Percentiles rank a stretch among this genome's conserved stretches.
phyloP scores from a whole-genome alignment of 306 rosid genomes.

The Quercus berberidifolia region DNA sequence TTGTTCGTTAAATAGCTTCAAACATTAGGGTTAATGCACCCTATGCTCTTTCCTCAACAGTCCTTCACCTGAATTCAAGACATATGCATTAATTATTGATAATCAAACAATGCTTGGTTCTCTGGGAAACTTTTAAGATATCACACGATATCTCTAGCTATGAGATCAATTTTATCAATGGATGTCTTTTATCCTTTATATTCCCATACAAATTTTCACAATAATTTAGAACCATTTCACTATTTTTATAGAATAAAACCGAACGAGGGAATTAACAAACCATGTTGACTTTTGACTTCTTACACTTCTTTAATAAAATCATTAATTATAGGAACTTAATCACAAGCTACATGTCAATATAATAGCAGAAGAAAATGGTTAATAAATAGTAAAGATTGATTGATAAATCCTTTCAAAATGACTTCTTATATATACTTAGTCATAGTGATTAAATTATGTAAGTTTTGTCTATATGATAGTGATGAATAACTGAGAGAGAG shows the following conservation, averaged over 20 bases:
- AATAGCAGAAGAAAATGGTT: too few relatives aligned
- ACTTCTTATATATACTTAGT: conserved; percentile 8
- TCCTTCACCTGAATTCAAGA: not conserved
- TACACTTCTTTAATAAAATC: too few relatives aligned
- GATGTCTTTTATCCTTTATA: not conserved
- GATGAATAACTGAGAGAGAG: too few relatives aligned
- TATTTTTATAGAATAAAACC: not conserved
- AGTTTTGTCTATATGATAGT: too few relatives aligned
- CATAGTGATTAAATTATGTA: conserved; percentile 10
- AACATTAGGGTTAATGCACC: not conserved
- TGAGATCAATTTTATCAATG: not conserved
- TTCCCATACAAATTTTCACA: not conserved
- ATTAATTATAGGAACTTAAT: too few relatives aligned
- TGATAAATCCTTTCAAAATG: too few relatives aligned
- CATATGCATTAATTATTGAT: not conserved
- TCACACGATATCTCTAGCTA: not conserved
- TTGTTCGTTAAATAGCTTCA: too few relatives aligned
- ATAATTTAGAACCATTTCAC: not conserved
- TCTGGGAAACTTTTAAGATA: not conserved
- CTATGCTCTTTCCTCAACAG: not conserved
- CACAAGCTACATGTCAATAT: too few relatives aligned
- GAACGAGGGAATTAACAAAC: not conserved
- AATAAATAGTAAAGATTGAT: too few relatives aligned
- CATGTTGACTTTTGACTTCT: not conserved
- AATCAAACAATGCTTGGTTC: not conserved